Percentiles rank a stretch among this genome's conserved stretches.
phyloP scores from a whole-genome alignment of 805 yeast species.

The Alloascoidea hylecoeti region DNA sequence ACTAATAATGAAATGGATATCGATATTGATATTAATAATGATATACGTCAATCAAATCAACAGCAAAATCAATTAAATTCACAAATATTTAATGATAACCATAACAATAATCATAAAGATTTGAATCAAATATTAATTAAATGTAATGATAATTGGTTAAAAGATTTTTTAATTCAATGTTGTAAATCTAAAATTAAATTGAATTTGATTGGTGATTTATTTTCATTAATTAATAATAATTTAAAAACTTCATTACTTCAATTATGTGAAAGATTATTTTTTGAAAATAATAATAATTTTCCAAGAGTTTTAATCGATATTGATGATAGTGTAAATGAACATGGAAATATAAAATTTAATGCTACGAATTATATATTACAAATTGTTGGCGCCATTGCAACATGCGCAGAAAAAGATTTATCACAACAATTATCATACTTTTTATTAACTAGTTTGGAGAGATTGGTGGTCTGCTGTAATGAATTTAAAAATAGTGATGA shows the following conservation, averaged over 20 bases:
- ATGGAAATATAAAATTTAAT: background rate
- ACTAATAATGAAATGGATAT: background rate
- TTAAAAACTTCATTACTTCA: background rate
- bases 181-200: background rate
- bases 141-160: background rate
- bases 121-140: too few relatives aligned
- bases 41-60: too few relatives aligned
- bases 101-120: too few relatives aligned
- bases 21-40: slow-evolving; percentile 4
- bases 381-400: background rate
- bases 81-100: too few relatives aligned
- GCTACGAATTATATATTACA: background rate
- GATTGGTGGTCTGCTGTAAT: background rate
- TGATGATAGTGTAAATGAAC: too few relatives aligned
- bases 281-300: background rate
- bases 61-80: slow-evolving; percentile 6
- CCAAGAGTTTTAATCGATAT: background rate
- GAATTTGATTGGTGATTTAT: background rate
- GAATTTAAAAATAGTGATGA: too few relatives aligned
- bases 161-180: background rate
- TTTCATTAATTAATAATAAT: background rate
- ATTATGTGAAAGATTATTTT: background rate
- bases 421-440: background rate
- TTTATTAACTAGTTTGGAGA: background rate
- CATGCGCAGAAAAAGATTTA: background rate